Base-by-base conservation (phyloP, 257 asterid species). In the Solanum chmielewskii region DNA sequence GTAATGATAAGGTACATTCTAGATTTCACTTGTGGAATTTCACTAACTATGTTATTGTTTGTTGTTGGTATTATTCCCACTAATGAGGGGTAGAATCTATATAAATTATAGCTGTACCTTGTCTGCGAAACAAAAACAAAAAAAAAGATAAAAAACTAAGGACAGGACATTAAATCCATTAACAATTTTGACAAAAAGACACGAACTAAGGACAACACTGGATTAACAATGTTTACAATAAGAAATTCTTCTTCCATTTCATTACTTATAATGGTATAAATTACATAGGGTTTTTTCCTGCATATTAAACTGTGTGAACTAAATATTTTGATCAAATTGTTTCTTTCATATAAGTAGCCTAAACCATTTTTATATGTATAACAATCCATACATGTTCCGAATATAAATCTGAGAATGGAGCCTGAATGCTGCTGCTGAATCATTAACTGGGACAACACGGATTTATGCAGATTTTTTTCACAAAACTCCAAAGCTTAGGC, bases 401-500 rank as follows among this genome's bases (percentile, higher is more conserved):
- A 45, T 49, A 78, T 45, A 78, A 44, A 80, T 10, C 68, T 47
- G 69, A 29, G 44, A 16, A 29, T 11, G 85, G 85, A 45, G 66
- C 42, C n/a, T 29, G 84, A 27, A 45, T 78, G 84, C 7, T 78
- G 64, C 35, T 78, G 39, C 27, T 20, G 66, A n/a, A 78, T 45
- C 84, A 78, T 49, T 35, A 49, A 49, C 85, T 9, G 29, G 69
- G 69, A 80, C 29, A 27, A 49, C 27, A 35, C 8, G 85, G 20
- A 29, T 80, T 47, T 80, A 47, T 29, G 69, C 44, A 41, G 4
- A 44, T 4, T 6, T 6, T 69, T 29, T 69, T 27, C 71, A 16
- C 20, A 49, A 31, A 44, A 70, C 83, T 60, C 33, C 44, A 83
- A 75, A 70, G 84, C 85, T 89, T 83, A 95, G 12, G 92, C 93